Base-by-base conservation (phyloP, 2,329 filamentous ascomycete genomes). In the Zopfia rhizophila region DNA sequence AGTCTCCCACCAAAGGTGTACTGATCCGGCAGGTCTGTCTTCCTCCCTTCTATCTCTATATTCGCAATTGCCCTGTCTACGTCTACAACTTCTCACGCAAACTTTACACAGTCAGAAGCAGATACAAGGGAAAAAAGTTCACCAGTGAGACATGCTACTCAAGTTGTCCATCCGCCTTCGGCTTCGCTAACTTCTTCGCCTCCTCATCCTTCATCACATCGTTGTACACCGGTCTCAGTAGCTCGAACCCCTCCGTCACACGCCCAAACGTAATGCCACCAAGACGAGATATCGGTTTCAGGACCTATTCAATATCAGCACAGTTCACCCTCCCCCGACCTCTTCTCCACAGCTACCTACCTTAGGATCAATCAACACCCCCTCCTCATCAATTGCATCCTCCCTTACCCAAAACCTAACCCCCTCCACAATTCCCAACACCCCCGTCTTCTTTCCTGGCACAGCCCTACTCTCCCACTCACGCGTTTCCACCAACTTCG, bases 191-290 rank as follows among this genome's bases (percentile, higher is more conserved):
- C 61, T 82, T 82, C 56, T 84, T 79, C 25, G 80, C 82, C 45
- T 86, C 82, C 21, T 77, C 72, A 51, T 75, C 75, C 33, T 79
- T 72, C 11, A 72, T 74, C 5, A 63, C 54, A 46, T 78, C 73
- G 6, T 72, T 68, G 57, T 72, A 80, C 13, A 77, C 72, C 4
- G 78, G 85, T 28, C 88, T 77, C 5, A 81, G 83, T 17, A 96
- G 72, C 76, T 96, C 91, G 18, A 90, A 74, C 0, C 76, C 87
- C 53, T 92, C 85, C 0, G 82, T 85, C 0, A 82, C 76, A 30
- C 91, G 81, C 0, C 81, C 88, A 68, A 96, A 97, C 0, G 88
- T 88, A 60, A 97, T 95, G 2, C 93, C 93, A 18, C 93, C 93
- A 17, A 97, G 63, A 25, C 93, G 83, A 54, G 84, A 84, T 12